Percentiles rank a stretch among this genome's conserved stretches.
phyloP scores from a whole-genome alignment of 2,329 filamentous ascomycete species.

The Fusarium tricinctum region DNA sequence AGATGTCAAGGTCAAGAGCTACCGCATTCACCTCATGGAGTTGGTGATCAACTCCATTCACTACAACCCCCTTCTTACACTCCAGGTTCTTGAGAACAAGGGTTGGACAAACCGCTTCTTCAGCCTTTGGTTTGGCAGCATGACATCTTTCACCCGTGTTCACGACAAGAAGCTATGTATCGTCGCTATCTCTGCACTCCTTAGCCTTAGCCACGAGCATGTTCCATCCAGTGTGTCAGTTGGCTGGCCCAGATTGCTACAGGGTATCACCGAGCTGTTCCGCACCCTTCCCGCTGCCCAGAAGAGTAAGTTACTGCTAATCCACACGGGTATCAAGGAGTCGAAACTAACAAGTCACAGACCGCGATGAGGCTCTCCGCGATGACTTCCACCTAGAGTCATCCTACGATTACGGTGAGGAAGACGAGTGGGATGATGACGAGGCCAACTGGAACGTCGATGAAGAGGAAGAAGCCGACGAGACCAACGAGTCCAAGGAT shows the following conservation, averaged over 20 bases:
- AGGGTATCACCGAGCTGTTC: conserved; percentile 90
- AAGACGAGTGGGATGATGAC: conserved; percentile 87
- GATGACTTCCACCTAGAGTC: conserved; percentile 84
- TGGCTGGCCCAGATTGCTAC: conserved; percentile 92
- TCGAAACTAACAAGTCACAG: conserved; percentile 59
- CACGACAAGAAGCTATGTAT: conserved; percentile 99
- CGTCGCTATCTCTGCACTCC: conserved; percentile 87
- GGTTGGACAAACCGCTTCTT: conserved; percentile 99
- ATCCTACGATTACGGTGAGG: conserved; percentile 74
- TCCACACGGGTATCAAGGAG: too few relatives aligned
- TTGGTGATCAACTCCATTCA: conserved; percentile 99
- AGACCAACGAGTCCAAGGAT: conserved; percentile 78
- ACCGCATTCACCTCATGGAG: conserved; percentile 97
- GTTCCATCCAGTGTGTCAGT: conserved; percentile 93
- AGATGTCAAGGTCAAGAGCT: conserved; percentile 90
- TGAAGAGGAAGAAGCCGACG: conserved; percentile 77
- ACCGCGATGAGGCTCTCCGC: conserved; percentile 91
- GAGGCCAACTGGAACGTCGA: conserved; percentile 85
- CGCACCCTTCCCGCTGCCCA: conserved; percentile 88
- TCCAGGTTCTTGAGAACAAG: conserved; percentile 90
- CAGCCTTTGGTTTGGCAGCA: conserved; percentile 97
- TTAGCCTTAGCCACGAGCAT: conserved; percentile 83
- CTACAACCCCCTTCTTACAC: conserved; percentile 89
- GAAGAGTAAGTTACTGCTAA: conserved; percentile 73
- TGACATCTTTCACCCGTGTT: conserved; percentile 91